Base-by-base conservation (phyloP, 2,329 filamentous ascomycete species). In the Onygenales sp. region DNA sequence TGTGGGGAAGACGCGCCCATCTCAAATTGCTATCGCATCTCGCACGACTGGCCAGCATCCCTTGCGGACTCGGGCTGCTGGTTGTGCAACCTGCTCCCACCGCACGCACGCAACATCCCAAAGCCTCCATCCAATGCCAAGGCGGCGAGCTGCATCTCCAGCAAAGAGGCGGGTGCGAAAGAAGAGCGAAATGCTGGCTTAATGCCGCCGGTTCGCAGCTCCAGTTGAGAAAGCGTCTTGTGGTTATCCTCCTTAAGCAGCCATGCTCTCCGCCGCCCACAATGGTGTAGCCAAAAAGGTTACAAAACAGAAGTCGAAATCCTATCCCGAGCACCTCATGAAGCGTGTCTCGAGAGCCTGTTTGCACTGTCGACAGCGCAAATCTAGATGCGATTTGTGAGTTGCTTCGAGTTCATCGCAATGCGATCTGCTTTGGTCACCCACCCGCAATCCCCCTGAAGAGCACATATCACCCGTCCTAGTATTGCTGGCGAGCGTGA, bases 331-430 rank as follows among this genome's bases (percentile, higher is more conserved):
- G 50, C 63, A 64, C 48, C 55, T 66, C 56, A 69, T 69, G 64
- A 75, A 75, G 62, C 71, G 73, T 54, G 73, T 75, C 6, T 75
- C 73, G 13, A 66, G 74, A 56, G 75, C 75, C 43, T 78, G 74
- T 63, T 60, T 76, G 51, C 70, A 73, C 58, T 78, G 76, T 60
- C 66, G 75, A 42, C 71, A 74, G 58, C 70, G 76, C 56, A 78
- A 78, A 62, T 75, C 72, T 42, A 73, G 73, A 59, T 78, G 75
- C 64, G 74, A 77, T 59, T 64, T 78, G 76, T 78, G 69, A 67
- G 75, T 70, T 27, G 21, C 21, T 27, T 27, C 21, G 21, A 27
- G 21, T 27, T 27, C 21, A 27, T 27, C 21, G 21, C 21, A 27
- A 27, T 27, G 21, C 21, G 21, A 27, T 27, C 21, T 27, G 21